Evolutionary conservation across 192 early-diverging fungal genomes (phyloP).

Genomic region (Gaertneriomyces semiglobifer): DNA sequence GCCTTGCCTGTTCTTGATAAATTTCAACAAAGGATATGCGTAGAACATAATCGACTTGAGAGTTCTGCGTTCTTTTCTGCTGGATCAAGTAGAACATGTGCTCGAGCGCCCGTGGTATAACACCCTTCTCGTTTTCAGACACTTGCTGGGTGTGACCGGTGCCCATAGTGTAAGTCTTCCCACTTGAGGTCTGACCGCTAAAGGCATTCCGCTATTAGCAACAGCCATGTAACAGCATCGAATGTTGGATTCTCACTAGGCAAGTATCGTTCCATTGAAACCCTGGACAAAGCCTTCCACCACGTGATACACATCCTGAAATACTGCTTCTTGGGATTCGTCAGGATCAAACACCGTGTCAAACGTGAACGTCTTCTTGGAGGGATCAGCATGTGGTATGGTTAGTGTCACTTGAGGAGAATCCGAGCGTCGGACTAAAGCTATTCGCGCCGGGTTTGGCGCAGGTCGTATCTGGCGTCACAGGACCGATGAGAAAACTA

Average conservation of each 20-base stretch:
- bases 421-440: too few species aligned
- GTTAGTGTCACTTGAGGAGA: too few species aligned
- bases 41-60: slow-evolving; percentile 30
- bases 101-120: slow-evolving; percentile 50
- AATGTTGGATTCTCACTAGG: slow-evolving; percentile 40
- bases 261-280: slow-evolving; percentile 94
- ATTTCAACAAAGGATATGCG: slow-evolving; percentile 52
- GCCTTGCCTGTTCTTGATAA: slow-evolving; percentile 52
- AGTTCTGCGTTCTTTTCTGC: slow-evolving; percentile 16
- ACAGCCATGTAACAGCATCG: neutral
- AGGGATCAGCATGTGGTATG: too few species aligned
- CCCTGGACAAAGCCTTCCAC: slow-evolving; percentile 69
- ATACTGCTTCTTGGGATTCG: slow-evolving; percentile 10
- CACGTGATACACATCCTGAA: neutral
- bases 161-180: slow-evolving; percentile 60
- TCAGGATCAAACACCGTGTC: slow-evolving; percentile 16
- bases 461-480: too few species aligned
- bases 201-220: neutral
- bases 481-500: too few species aligned
- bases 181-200: slow-evolving; percentile 51
- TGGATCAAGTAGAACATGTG: slow-evolving; percentile 33
- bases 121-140: slow-evolving; percentile 33
- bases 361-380: slow-evolving; percentile 19
- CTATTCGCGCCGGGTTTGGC: too few species aligned
- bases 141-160: slow-evolving; percentile 23